These are phyloP conservation scores for Trichoderma asperellum DNA, from an alignment of 2,329 filamentous ascomycete genomes.

Conservation along the genomic window DNA sequence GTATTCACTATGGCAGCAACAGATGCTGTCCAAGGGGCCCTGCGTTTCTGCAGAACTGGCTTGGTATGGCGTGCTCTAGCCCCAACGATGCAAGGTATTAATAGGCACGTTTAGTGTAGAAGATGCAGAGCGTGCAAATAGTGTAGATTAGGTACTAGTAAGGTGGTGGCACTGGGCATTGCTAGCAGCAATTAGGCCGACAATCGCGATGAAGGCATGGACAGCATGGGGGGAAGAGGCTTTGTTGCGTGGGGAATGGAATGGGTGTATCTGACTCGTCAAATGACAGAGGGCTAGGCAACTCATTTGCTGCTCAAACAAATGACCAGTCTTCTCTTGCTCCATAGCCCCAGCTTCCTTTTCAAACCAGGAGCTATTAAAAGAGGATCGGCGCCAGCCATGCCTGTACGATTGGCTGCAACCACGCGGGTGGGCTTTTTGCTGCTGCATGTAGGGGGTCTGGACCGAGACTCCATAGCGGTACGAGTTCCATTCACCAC, in stretches of 20 bases:
- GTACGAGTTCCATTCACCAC: not conserved
- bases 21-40: not conserved
- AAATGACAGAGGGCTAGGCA: conserved; percentile 9
- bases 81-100: conserved; percentile 3
- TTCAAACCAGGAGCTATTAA: conserved; percentile 21
- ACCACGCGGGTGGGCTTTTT: conserved; percentile 1
- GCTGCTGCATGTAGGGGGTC: not conserved
- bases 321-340: conserved; percentile 9
- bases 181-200: conserved; percentile 9
- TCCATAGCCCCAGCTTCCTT: conserved; percentile 16
- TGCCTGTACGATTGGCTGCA: conserved; percentile 22
- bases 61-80: conserved; percentile 9
- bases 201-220: conserved; percentile 20
- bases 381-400: conserved; percentile 25
- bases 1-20: not conserved
- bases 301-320: not conserved
- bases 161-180: not conserved
- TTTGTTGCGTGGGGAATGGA: conserved; percentile 16
- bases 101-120: not conserved
- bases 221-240: not conserved
- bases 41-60: not conserved
- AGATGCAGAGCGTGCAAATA: not conserved
- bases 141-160: not conserved
- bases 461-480: conserved; percentile 13
- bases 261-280: conserved; percentile 23